Evolutionary conservation across 331 rosid species (phyloP).

Genomic region (Pyracantha coccinea): DNA sequence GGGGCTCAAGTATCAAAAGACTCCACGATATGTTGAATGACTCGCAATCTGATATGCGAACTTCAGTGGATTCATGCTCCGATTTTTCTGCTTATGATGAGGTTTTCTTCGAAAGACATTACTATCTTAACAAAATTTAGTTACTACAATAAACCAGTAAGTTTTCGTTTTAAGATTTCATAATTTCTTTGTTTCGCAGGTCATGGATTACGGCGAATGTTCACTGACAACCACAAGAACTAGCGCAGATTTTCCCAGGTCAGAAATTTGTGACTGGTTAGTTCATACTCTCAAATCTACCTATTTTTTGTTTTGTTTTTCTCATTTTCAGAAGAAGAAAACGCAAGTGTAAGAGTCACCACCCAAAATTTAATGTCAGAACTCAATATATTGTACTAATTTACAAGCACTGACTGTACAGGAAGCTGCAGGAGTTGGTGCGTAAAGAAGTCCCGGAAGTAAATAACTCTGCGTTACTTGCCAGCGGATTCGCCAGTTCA

Average conservation of each 20-base stretch:
- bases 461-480: constrained; percentile 18
- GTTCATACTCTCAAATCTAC: not conserved
- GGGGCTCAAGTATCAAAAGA: constrained; percentile 27
- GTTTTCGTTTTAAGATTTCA: too few species aligned
- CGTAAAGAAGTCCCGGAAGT: constrained; percentile 22
- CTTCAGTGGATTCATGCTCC: constrained; percentile 27
- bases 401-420: constrained; percentile 20
- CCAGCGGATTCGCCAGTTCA: constrained; percentile 21
- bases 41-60: constrained; percentile 17
- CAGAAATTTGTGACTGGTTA: not conserved
- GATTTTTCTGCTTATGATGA: constrained; percentile 26
- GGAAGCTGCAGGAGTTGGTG: constrained; percentile 34
- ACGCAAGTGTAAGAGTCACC: too few species aligned
- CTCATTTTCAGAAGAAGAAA: not conserved
- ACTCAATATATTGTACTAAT: constrained; percentile 5
- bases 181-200: not conserved
- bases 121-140: not conserved
- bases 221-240: not conserved
- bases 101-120: constrained; percentile 22
- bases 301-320: not conserved
- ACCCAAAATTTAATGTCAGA: not conserved
- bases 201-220: not conserved
- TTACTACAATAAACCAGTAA: not conserved
- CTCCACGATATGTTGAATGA: constrained; percentile 31
- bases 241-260: constrained; percentile 2